A percentile compares a stretch with the other conserved stretches of the same genome.
phyloP scores from a whole-genome alignment of 2,329 filamentous ascomycete species.

The Penicillium capsulatum region DNA sequence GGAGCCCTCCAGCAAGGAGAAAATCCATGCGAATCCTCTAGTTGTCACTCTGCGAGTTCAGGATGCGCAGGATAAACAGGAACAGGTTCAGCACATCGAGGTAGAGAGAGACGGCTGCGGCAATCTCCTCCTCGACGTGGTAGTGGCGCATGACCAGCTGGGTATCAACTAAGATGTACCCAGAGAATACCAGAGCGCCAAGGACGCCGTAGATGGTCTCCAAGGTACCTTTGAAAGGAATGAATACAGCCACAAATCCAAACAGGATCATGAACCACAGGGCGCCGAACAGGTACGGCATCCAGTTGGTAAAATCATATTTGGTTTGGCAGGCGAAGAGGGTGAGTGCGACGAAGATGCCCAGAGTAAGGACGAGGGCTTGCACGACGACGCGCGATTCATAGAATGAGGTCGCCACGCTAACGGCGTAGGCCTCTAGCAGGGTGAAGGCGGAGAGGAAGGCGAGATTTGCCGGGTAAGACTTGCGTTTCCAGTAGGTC shows the following conservation, averaged over 20 bases:
- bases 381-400: slow-evolving; percentile 78
- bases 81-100: slow-evolving; percentile 97
- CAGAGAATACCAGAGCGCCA: slow-evolving; percentile 83
- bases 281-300: slow-evolving; percentile 86
- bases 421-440: slow-evolving; percentile 89
- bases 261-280: slow-evolving; percentile 90
- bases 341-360: slow-evolving; percentile 60
- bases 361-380: slow-evolving; percentile 77
- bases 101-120: slow-evolving; percentile 89
- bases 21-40: slow-evolving; percentile 42
- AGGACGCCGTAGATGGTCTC: slow-evolving; percentile 82
- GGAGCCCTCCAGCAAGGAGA: too few species aligned
- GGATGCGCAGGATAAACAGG: slow-evolving; percentile 86
- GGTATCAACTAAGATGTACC: slow-evolving; percentile 92
- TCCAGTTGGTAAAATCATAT: slow-evolving; percentile 97
- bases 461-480: slow-evolving; percentile 87
- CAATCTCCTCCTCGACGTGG: slow-evolving; percentile 97
- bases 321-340: slow-evolving; percentile 95
- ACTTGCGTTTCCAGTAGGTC: slow-evolving; percentile 94
- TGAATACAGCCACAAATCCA: slow-evolving; percentile 86
- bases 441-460: slow-evolving; percentile 89
- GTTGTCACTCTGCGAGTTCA: slow-evolving; percentile 95
- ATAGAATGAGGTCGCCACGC: slow-evolving; percentile 89
- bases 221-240: slow-evolving; percentile 73
- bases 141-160: slow-evolving; percentile 94